Evolutionary conservation across 2,329 filamentous ascomycete genomes (phyloP).

Genomic region (Bipolaris victoriae): DNA sequence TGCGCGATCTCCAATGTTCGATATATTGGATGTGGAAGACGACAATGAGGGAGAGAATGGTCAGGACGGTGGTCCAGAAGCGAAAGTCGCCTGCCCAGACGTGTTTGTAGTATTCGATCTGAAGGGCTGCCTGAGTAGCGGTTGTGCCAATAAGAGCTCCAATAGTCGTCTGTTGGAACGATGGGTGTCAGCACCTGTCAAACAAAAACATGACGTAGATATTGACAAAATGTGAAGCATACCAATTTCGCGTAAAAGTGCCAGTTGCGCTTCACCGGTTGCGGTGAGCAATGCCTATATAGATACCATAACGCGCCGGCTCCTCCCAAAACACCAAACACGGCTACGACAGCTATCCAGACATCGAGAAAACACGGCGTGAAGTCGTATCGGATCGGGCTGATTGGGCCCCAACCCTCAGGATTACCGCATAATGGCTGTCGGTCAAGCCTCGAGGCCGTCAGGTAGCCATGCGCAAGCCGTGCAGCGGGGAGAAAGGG

Average conservation of each 20-base stretch:
- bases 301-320: constrained; percentile 81
- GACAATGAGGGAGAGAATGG: constrained; percentile 73
- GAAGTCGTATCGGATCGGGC: constrained; percentile 86
- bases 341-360: constrained; percentile 78
- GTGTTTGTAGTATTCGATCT: constrained; percentile 71
- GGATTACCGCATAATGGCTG: constrained; percentile 85
- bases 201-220: not conserved
- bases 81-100: constrained; percentile 83
- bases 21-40: constrained; percentile 83
- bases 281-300: constrained; percentile 69
- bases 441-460: constrained; percentile 48
- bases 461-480: constrained; percentile 61
- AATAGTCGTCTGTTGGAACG: constrained; percentile 62
- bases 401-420: constrained; percentile 96
- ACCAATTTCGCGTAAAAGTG: constrained; percentile 95
- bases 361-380: constrained; percentile 97
- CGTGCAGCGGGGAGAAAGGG: constrained; percentile 40
- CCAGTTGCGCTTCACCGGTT: constrained; percentile 78
- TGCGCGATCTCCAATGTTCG: constrained; percentile 81
- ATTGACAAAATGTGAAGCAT: constrained; percentile 19
- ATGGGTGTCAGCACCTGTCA: constrained; percentile 15
- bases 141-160: constrained; percentile 71
- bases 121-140: constrained; percentile 74
- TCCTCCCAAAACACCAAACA: constrained; percentile 79
- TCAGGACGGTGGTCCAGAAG: constrained; percentile 79